A percentile compares a stretch with the other conserved stretches of the same genome.
phyloP scores from a whole-genome alignment of 176 grass and related monocot genomes.

The Areca catechu region DNA sequence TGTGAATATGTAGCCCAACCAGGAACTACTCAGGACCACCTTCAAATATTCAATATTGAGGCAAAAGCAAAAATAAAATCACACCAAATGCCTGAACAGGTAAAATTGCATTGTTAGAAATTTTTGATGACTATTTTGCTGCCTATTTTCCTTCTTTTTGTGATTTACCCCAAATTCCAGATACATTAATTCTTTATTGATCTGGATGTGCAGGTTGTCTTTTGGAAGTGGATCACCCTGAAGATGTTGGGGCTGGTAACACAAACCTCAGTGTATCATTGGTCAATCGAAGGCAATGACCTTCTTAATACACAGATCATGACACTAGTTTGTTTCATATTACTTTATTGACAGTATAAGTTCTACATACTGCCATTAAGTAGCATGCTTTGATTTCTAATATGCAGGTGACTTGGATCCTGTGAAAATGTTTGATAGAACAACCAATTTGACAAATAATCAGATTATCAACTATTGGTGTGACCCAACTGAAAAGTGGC shows the following conservation, averaged over 20 bases:
- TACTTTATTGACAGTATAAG: too few species aligned
- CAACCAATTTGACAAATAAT: slow-evolving; percentile 84
- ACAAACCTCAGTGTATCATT: slow-evolving; percentile 84
- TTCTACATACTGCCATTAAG: too few species aligned
- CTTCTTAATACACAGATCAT: too few species aligned
- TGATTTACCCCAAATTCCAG: too few species aligned
- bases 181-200: too few species aligned
- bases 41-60: slow-evolving; percentile 98
- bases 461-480: slow-evolving; percentile 93
- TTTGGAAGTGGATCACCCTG: slow-evolving; percentile 96
- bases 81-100: slow-evolving; percentile 96
- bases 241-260: slow-evolving; percentile 64
- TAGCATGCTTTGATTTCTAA: not conserved
- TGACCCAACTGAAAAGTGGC: slow-evolving; percentile 82
- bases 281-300: slow-evolving; percentile 84
- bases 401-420: slow-evolving; percentile 75
- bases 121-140: too few species aligned
- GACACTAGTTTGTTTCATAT: too few species aligned
- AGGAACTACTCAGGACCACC: slow-evolving; percentile 87
- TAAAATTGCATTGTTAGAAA: not conserved
- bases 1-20: slow-evolving; percentile 63
- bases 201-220: slow-evolving; percentile 47
- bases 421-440: slow-evolving; percentile 92
- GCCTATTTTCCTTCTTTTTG: too few species aligned
- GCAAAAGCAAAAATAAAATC: slow-evolving; percentile 91